Evolutionary conservation across 2,329 filamentous ascomycete genomes (phyloP).

Genomic region (Aureobasidium musti): DNA sequence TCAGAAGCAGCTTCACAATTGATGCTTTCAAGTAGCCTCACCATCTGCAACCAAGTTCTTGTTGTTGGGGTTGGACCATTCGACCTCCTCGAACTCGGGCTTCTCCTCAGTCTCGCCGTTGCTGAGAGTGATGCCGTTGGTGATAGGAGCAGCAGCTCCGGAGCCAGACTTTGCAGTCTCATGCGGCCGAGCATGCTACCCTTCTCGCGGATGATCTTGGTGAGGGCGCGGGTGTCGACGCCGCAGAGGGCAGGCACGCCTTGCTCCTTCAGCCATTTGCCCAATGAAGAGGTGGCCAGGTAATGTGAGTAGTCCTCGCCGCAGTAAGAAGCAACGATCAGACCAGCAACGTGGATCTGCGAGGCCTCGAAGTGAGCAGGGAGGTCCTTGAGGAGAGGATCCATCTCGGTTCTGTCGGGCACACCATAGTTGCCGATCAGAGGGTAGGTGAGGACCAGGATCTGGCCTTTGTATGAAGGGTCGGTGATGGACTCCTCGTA

Average conservation of each 20-base stretch:
- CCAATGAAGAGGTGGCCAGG: slow-evolving; percentile 85
- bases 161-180: slow-evolving; percentile 65
- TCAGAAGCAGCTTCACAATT: slow-evolving; percentile 29
- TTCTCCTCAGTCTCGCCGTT: slow-evolving; percentile 40
- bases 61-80: slow-evolving; percentile 89
- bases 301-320: slow-evolving; percentile 96
- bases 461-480: slow-evolving; percentile 86
- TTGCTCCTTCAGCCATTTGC: slow-evolving; percentile 95
- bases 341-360: slow-evolving; percentile 89
- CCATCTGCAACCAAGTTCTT: slow-evolving; percentile 93
- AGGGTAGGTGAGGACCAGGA: slow-evolving; percentile 94
- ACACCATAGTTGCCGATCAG: slow-evolving; percentile 98
- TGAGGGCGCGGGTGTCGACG: slow-evolving; percentile 89
- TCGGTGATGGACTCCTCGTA: slow-evolving; percentile 94
- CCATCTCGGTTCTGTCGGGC: slow-evolving; percentile 79
- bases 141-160: slow-evolving; percentile 48
- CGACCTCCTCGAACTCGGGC: slow-evolving; percentile 69
- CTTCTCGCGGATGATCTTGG: slow-evolving; percentile 89
- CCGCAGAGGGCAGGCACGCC: slow-evolving; percentile 91
- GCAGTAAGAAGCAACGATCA: slow-evolving; percentile 87
- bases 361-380: slow-evolving; percentile 92
- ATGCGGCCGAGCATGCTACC: slow-evolving; percentile 96
- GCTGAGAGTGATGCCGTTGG: slow-evolving; percentile 40
- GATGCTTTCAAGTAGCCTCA: slow-evolving; percentile 53
- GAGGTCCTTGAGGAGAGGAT: slow-evolving; percentile 80